A percentile compares a stretch with the other conserved stretches of the same genome.
These are phyloP conservation scores for Phialocephala sp. DNA, from an alignment of 2,329 filamentous ascomycete genomes.

Conservation along the genomic window DNA sequence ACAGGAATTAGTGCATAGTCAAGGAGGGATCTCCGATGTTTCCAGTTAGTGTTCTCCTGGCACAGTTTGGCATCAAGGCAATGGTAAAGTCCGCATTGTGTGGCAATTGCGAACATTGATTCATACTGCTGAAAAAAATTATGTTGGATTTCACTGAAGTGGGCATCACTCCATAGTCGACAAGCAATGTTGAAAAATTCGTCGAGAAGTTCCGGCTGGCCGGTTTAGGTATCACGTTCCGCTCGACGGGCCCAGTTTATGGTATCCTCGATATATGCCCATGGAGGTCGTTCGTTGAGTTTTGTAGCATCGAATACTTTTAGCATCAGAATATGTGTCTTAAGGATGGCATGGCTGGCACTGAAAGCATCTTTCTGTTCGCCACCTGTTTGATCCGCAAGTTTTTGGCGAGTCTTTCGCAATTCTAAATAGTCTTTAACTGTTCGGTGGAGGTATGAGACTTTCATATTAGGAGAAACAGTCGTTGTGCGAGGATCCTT, in stretches of 20 bases:
- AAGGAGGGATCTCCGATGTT: background rate
- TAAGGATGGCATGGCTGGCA: background rate
- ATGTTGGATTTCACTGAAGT: background rate
- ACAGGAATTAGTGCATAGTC: background rate
- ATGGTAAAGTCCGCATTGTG: background rate
- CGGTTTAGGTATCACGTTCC: no score
- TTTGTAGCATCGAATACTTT: background rate
- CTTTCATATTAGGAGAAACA: background rate
- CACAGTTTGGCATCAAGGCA: constrained; percentile 13
- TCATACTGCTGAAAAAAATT: background rate
- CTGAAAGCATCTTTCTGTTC: background rate
- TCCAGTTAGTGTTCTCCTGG: background rate
- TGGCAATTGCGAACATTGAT: constrained; percentile 1
- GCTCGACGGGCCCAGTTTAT: background rate
- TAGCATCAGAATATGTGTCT: background rate
- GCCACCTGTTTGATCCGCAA: background rate
- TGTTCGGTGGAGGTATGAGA: constrained; percentile 8
- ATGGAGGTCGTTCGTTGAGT: background rate
- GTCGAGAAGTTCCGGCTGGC: constrained; percentile 4
- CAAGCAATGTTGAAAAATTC: background rate
- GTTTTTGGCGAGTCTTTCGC: background rate
- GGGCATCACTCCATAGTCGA: background rate
- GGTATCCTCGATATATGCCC: background rate
- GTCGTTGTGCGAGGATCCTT: no score
- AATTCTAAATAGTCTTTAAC: background rate